Conservation (phyloP, 1,139 yeast species). For the Chernovozyma aurita region DNA sequence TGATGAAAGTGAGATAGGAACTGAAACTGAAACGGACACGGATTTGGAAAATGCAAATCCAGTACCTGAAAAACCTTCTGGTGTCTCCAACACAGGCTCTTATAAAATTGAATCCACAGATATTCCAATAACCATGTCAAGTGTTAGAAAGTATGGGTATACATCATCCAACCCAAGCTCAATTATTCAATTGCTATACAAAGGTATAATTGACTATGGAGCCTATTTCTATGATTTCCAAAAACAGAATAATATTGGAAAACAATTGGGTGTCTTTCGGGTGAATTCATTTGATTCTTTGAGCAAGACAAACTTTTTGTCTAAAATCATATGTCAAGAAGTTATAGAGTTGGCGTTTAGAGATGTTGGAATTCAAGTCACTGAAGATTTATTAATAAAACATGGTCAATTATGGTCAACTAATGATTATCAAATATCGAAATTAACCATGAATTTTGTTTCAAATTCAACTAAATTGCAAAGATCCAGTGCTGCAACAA, state of each 20-base stretch:
- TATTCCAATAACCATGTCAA: slow-evolving; percentile 30
- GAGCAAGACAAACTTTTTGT: slow-evolving; percentile 56
- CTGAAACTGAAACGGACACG: slow-evolving; percentile 2
- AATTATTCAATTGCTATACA: slow-evolving; percentile 35
- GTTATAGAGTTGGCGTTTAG: slow-evolving; percentile 56
- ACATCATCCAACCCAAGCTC: slow-evolving; percentile 34
- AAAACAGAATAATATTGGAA: slow-evolving; percentile 49
- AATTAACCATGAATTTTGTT: slow-evolving; percentile 38
- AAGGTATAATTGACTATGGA: slow-evolving; percentile 55
- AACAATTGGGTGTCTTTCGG: slow-evolving; percentile 66
- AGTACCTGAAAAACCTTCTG: background rate
- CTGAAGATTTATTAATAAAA: slow-evolving; percentile 39
- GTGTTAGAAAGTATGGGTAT: slow-evolving; percentile 35
- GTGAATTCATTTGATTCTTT: slow-evolving; percentile 65
- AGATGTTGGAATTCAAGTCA: slow-evolving; percentile 40
- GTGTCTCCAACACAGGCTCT: background rate
- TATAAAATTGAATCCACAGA: slow-evolving; percentile 25
- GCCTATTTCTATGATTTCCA: slow-evolving; percentile 57
- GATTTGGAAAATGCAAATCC: background rate
- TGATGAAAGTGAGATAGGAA: slow-evolving; percentile 4
- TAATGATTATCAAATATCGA: slow-evolving; percentile 46
- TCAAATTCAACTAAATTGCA: slow-evolving; percentile 29
- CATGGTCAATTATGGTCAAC: slow-evolving; percentile 63
- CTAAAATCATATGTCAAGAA: slow-evolving; percentile 56
- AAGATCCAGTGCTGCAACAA: slow-evolving; percentile 27